These are phyloP conservation scores for Russula earlei DNA, from an alignment of 768 basidiomycete genomes.

Conservation along the genomic window DNA sequence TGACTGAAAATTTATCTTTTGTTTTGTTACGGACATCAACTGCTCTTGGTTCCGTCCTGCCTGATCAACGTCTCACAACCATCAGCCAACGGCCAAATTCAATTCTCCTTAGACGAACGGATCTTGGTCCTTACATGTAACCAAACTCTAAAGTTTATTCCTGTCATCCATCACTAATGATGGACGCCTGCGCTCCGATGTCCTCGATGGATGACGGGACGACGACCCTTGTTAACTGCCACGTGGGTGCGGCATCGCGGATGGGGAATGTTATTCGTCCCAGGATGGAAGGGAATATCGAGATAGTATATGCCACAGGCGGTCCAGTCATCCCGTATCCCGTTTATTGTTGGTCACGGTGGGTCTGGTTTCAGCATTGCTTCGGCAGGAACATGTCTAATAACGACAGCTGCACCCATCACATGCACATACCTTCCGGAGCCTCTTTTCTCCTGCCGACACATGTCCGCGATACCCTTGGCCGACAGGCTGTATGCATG, in stretches of 20 bases:
- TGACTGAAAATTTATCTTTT: too few species aligned
- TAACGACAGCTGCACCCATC: constrained; percentile 29
- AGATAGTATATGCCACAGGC: too few species aligned
- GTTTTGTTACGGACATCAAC: too few species aligned
- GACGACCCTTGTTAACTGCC: constrained; percentile 38
- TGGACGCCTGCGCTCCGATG: constrained; percentile 37
- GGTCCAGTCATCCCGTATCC: constrained; percentile 44
- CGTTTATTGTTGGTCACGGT: too few species aligned
- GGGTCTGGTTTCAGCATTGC: not conserved
- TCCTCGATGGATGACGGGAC: constrained; percentile 44
- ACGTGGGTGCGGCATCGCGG: constrained; percentile 44
- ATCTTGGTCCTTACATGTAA: too few species aligned
- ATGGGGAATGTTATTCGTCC: constrained; percentile 49
- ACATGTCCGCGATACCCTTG: constrained; percentile 42
- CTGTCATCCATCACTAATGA: too few species aligned
- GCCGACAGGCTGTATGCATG: constrained; percentile 42
- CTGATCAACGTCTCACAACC: too few species aligned
- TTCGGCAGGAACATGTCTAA: not conserved
- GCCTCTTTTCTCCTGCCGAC: constrained; percentile 37
- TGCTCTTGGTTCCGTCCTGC: too few species aligned
- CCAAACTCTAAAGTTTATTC: too few species aligned
- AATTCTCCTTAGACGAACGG: not conserved
- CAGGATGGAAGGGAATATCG: too few species aligned
- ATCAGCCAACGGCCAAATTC: not conserved
- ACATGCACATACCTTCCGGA: constrained; percentile 43